Evolutionary conservation across 208 protist genomes (phyloP), one percentile per base, ranked within the genome.

Genomic region (Endotrypanum monterogeii): DNA sequence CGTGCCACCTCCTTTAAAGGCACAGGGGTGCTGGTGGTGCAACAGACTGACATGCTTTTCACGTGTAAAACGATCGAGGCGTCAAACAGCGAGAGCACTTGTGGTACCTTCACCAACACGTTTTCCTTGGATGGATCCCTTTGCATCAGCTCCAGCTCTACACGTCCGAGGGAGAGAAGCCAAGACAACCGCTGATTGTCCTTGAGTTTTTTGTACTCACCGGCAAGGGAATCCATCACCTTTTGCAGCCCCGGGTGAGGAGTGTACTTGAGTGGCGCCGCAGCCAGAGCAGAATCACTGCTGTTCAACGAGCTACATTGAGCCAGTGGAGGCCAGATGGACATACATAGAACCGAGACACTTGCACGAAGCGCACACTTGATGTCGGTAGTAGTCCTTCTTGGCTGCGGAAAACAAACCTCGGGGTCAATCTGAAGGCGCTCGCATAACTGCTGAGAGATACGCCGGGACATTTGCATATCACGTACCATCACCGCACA

Each of bases 401-500:
- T 32, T 6, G 25, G n/a, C 50, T 54, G 51, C 9, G 14, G 56
- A 25, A 39, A 16, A 67, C 61, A 18, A 18, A 52, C 52, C 18
- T 11, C 16, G 32, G 11, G 12, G 55, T 60, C 11, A 28, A 18
- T 41, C 3, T 25, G 52, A 12, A 73, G 39, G 46, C 80, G 79
- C 57, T 90, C 87, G 8, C 84, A 81, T 63, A 96, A 73, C 48
- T 93, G 86, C 50, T 85, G 71, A 12, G 90, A 94, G 48, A 89
- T 78, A 32, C 90, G 87, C 37, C 89, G 89, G 8, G 93, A 97
- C 74, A 85, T 83, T 75, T 94, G 85, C 46, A 97, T 74, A 67
- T 97, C 93, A 25, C 88, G 86, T 52, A 97, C 73, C 90, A 97
- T 97, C 55, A 97, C 91, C 7, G 85, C 81, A 62, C 93, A 97